These are phyloP conservation scores for Millerozyma acaciae DNA, from an alignment of 805 yeast species.

Conservation along the genomic window DNA sequence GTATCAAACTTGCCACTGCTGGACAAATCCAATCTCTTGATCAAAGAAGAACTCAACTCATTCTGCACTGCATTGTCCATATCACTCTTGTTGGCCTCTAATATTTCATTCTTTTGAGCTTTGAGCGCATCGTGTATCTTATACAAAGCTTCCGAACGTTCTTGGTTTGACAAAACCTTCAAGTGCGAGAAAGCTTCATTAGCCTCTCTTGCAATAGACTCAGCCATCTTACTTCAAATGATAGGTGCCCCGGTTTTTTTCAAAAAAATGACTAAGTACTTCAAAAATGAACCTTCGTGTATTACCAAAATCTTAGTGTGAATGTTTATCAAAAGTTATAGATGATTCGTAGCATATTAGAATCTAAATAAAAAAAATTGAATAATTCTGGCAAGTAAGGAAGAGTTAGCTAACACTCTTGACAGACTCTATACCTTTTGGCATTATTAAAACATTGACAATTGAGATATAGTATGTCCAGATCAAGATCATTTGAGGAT, in stretches of 20 bases:
- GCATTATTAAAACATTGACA: too few species aligned
- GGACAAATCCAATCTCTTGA: slow-evolving; percentile 81
- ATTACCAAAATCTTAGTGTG: too few species aligned
- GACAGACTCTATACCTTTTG: too few species aligned
- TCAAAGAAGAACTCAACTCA: slow-evolving; percentile 62
- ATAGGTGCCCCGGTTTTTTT: background rate
- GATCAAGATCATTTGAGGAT: too few species aligned
- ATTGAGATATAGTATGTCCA: too few species aligned
- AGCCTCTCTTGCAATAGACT: slow-evolving; percentile 74
- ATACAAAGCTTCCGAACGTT: slow-evolving; percentile 69
- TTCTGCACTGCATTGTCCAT: slow-evolving; percentile 63
- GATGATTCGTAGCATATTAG: background rate
- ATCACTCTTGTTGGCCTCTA: slow-evolving; percentile 73
- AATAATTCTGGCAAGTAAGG: too few species aligned
- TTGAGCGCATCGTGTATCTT: slow-evolving; percentile 69
- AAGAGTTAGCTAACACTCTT: too few species aligned
- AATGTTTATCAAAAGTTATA: background rate
- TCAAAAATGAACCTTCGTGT: too few species aligned
- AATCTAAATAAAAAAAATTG: too few species aligned
- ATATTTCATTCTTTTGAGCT: slow-evolving; percentile 54
- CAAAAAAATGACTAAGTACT: background rate
- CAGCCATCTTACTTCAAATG: slow-evolving; percentile 45
- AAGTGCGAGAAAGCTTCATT: slow-evolving; percentile 78
- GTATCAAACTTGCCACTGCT: slow-evolving; percentile 82
- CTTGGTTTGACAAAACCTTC: slow-evolving; percentile 70